Evolutionary conservation across 2,329 filamentous ascomycete species (phyloP).

Genomic region (Sporothrix pallida): DNA sequence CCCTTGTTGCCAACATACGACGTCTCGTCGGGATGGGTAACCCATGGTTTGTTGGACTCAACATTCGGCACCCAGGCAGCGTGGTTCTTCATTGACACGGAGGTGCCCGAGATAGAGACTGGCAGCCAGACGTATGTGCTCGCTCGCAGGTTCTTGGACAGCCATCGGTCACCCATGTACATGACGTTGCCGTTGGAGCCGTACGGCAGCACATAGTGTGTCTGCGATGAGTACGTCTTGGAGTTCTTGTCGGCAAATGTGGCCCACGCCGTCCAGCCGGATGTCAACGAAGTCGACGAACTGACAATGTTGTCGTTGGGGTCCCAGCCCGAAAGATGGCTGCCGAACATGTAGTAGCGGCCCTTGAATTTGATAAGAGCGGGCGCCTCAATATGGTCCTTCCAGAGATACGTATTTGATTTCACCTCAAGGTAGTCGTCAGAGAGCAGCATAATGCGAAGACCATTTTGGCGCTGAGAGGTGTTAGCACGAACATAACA

Average conservation of each 20-base stretch:
- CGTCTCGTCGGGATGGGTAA: constrained; percentile 54
- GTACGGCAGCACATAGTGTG: constrained; percentile 53
- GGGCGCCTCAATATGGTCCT: constrained; percentile 57
- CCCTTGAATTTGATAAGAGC: constrained; percentile 58
- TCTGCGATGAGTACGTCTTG: constrained; percentile 58
- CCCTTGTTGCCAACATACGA: constrained; percentile 59
- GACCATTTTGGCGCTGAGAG: constrained; percentile 37
- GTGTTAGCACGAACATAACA: no score
- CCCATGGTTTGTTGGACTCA: constrained; percentile 39
- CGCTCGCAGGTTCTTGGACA: constrained; percentile 55
- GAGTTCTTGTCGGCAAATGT: constrained; percentile 55
- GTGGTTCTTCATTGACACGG: constrained; percentile 56
- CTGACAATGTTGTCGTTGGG: constrained; percentile 58
- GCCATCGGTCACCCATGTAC: constrained; percentile 65
- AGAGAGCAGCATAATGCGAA: constrained; percentile 40
- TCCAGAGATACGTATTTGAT: constrained; percentile 38
- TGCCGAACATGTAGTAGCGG: constrained; percentile 62
- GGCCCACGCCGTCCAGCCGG: constrained; percentile 59
- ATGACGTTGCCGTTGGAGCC: constrained; percentile 44
- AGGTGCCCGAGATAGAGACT: constrained; percentile 58
- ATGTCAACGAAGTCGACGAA: constrained; percentile 56
- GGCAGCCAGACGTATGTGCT: constrained; percentile 70
- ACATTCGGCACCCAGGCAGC: constrained; percentile 58
- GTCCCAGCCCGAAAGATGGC: constrained; percentile 51
- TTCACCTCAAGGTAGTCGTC: constrained; percentile 39